phyloP scores from a whole-genome alignment of 495 filamentous ascomycete genomes.

The Copromyces sp. region DNA sequence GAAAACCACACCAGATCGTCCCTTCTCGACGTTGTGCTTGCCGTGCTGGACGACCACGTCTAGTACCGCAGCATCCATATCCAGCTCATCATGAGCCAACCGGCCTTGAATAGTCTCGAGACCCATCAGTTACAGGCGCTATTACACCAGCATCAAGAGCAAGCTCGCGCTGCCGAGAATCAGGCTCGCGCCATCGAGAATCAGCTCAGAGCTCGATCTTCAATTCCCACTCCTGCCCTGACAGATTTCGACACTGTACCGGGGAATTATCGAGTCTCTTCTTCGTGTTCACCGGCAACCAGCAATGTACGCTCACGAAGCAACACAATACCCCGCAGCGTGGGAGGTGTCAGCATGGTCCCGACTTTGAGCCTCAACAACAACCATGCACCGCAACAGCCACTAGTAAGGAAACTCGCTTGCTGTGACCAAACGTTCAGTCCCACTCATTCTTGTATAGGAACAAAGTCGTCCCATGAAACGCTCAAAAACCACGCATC shows the following conservation, averaged over 20 bases:
- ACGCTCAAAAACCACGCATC: slow-evolving; percentile 23
- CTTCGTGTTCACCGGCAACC: slow-evolving; percentile 9
- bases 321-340: slow-evolving; percentile 26
- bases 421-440: background rate
- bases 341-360: slow-evolving; percentile 1
- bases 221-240: background rate
- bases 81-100: slow-evolving; percentile 16
- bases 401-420: slow-evolving; percentile 11
- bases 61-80: background rate
- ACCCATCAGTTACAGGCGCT: slow-evolving; percentile 10
- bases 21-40: background rate
- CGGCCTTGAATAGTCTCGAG: background rate
- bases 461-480: slow-evolving; percentile 23
- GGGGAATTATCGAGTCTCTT: slow-evolving; percentile 23
- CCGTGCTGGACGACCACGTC: background rate
- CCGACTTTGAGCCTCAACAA: background rate
- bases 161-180: slow-evolving; percentile 8
- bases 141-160: slow-evolving; percentile 9
- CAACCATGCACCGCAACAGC: slow-evolving; percentile 1
- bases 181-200: slow-evolving; percentile 7
- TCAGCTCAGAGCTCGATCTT: slow-evolving; percentile 13
- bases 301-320: slow-evolving; percentile 22
- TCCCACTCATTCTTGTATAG: slow-evolving; percentile 9
- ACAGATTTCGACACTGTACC: slow-evolving; percentile 12
- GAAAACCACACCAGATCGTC: background rate